A percentile compares a stretch with the other conserved stretches of the same genome.
These are phyloP conservation scores for Rhizopogon vesiculosus DNA, from an alignment of 768 basidiomycete species.

Conservation along the genomic window DNA sequence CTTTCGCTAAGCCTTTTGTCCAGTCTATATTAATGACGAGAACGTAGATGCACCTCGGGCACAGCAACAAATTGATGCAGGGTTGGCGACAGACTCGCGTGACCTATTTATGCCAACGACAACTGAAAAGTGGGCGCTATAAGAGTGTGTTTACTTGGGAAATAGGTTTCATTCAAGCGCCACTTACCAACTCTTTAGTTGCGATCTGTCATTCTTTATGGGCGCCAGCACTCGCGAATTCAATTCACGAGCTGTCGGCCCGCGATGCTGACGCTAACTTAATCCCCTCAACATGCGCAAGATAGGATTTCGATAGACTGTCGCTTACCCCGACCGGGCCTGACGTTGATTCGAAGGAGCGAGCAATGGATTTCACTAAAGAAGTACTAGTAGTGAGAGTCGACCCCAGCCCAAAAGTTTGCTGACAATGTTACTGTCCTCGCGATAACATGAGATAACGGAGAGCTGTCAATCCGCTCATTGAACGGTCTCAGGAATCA, in stretches of 20 bases:
- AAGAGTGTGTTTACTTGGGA: neutral
- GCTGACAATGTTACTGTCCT: no score
- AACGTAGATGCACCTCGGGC: neutral
- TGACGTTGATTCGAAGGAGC: neutral
- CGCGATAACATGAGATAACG: no score
- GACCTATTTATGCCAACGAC: neutral
- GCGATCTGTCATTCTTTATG: slow-evolving; percentile 17
- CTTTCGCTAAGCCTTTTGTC: neutral
- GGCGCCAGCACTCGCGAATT: slow-evolving; percentile 3
- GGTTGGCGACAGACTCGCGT: neutral
- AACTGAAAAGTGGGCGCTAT: neutral
- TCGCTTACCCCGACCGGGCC: no score
- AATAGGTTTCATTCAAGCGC: neutral
- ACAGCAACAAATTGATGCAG: neutral
- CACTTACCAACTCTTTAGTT: slow-evolving; percentile 8
- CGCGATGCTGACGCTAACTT: neutral
- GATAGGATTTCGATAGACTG: slow-evolving; percentile 19
- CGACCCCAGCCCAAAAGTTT: no score
- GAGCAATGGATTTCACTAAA: no score
- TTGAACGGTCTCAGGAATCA: no score
- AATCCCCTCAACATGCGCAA: slow-evolving; percentile 12
- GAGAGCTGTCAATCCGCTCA: no score
- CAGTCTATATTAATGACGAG: neutral
- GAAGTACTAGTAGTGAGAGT: no score
- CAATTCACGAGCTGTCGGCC: neutral